These are phyloP conservation scores for Microsporum ferrugineum DNA, from an alignment of 2,329 filamentous ascomycete species.

Conservation along the genomic window DNA sequence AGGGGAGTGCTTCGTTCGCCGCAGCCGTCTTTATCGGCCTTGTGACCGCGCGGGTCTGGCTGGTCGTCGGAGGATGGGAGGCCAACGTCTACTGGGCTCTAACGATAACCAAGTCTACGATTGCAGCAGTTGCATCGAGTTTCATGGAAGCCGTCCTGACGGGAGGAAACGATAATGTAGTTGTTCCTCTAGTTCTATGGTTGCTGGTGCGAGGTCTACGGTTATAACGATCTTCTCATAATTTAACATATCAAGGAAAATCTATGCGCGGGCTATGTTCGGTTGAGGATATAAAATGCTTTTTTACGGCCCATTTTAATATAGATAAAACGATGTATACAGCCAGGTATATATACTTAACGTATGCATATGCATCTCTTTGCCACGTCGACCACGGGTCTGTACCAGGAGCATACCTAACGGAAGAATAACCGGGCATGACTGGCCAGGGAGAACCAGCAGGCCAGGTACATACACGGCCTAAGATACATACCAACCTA, in stretches of 20 bases:
- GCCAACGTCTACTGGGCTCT: constrained; percentile 26
- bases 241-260: background rate
- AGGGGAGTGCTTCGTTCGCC: constrained; percentile 73
- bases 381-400: background rate
- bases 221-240: constrained; percentile 13
- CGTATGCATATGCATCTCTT: background rate
- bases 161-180: constrained; percentile 95
- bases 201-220: constrained; percentile 69
- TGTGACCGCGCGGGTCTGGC: constrained; percentile 58
- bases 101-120: constrained; percentile 46
- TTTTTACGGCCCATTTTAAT: background rate
- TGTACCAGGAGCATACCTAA: background rate
- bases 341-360: background rate
- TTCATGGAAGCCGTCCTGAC: constrained; percentile 91
- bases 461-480: background rate
- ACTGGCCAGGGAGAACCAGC: background rate
- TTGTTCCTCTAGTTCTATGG: constrained; percentile 90
- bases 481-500: background rate
- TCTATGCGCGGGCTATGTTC: background rate
- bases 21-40: constrained; percentile 67
- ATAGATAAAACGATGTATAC: background rate
- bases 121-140: constrained; percentile 71
- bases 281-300: background rate
- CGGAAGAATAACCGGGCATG: background rate
- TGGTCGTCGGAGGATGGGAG: constrained; percentile 62